Percentiles rank a stretch among this genome's conserved stretches.
Evolutionary conservation across 495 filamentous ascomycete species (phyloP).

Genomic region (Aspergillus taichungensis): DNA sequence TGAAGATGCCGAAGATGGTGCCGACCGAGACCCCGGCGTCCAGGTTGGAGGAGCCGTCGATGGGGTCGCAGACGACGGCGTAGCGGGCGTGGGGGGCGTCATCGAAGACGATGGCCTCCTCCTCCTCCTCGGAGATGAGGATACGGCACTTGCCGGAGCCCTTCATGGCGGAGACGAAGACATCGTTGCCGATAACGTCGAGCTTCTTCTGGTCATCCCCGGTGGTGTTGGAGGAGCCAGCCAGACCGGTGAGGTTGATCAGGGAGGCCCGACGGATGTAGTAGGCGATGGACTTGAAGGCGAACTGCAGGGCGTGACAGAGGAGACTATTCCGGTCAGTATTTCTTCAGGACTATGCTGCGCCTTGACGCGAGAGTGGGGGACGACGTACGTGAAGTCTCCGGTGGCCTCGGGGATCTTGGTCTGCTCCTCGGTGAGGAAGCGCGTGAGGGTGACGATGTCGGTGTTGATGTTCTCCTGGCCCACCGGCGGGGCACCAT

Average conservation of each 20-base stretch:
- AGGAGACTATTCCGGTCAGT: conserved; percentile 54
- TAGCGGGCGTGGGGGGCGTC: conserved; percentile 76
- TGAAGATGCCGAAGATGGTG: conserved; percentile 94
- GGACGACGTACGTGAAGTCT: conserved; percentile 78
- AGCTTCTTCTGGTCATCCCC: conserved; percentile 99
- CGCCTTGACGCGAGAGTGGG: too few species aligned
- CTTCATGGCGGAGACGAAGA: conserved; percentile 91
- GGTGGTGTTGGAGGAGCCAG: conserved; percentile 88
- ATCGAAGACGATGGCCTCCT: conserved; percentile 79
- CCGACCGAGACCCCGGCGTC: conserved; percentile 97
- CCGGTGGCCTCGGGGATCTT: conserved; percentile 93
- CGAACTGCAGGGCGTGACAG: conserved; percentile 96
- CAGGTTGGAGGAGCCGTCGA: conserved; percentile 94
- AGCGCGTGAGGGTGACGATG: conserved; percentile 89
- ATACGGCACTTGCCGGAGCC: conserved; percentile 82
- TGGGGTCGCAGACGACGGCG: conserved; percentile 94
- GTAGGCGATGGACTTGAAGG: conserved; percentile 99
- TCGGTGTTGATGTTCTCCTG: conserved; percentile 85
- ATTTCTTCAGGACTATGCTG: too few species aligned
- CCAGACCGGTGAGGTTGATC: conserved; percentile 91
- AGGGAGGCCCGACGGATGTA: conserved; percentile 97
- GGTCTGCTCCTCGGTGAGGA: conserved; percentile 88
- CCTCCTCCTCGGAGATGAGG: conserved; percentile 94
- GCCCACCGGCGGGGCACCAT: conserved; percentile 30
- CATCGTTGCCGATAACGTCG: conserved; percentile 95